phyloP scores from a whole-genome alignment of 371 early-diverging fungal species.

The Conidiobolus coronatus region DNA sequence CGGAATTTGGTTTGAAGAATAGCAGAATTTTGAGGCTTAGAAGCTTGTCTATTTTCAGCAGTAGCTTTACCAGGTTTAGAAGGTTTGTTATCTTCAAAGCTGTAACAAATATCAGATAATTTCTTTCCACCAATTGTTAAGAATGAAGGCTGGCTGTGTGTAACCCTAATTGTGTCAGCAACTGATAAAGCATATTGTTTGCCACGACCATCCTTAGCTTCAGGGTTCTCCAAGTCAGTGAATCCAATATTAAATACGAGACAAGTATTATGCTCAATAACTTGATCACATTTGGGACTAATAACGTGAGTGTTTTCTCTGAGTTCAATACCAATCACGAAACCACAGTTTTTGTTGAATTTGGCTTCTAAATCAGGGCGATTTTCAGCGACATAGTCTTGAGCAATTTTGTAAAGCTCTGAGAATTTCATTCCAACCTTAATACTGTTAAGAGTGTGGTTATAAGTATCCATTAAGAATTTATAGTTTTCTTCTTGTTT shows the following conservation, averaged over 20 bases:
- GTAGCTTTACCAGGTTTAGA: slow-evolving; percentile 10
- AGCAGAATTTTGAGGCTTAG: slow-evolving; percentile 29
- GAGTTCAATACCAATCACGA: slow-evolving; percentile 87
- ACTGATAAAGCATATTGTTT: slow-evolving; percentile 49
- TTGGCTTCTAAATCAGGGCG: slow-evolving; percentile 65
- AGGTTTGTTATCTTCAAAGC: slow-evolving; percentile 42
- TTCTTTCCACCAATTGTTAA: slow-evolving; percentile 54
- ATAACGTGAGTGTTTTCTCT: slow-evolving; percentile 60
- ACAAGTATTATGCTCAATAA: slow-evolving; percentile 61
- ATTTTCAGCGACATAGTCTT: slow-evolving; percentile 37
- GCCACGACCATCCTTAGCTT: slow-evolving; percentile 32
- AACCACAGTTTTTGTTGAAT: slow-evolving; percentile 75
- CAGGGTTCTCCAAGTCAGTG: slow-evolving; percentile 52
- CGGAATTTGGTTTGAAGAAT: slow-evolving; percentile 72
- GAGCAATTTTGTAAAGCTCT: slow-evolving; percentile 49
- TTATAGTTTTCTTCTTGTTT: slow-evolving; percentile 76
- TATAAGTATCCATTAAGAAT: slow-evolving; percentile 64
- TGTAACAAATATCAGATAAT: slow-evolving; percentile 49
- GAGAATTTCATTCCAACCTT: slow-evolving; percentile 55
- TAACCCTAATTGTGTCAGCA: slow-evolving; percentile 61
- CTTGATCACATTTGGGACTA: slow-evolving; percentile 35
- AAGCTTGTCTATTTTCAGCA: slow-evolving; percentile 10
- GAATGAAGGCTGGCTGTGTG: slow-evolving; percentile 25
- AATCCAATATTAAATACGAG: slow-evolving; percentile 70
- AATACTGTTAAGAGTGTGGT: slow-evolving; percentile 35